Percentiles rank a stretch among this genome's conserved stretches.
Evolutionary conservation across 1,284 basidiomycete species (phyloP).

Genomic region (Earliella scabrosa): DNA sequence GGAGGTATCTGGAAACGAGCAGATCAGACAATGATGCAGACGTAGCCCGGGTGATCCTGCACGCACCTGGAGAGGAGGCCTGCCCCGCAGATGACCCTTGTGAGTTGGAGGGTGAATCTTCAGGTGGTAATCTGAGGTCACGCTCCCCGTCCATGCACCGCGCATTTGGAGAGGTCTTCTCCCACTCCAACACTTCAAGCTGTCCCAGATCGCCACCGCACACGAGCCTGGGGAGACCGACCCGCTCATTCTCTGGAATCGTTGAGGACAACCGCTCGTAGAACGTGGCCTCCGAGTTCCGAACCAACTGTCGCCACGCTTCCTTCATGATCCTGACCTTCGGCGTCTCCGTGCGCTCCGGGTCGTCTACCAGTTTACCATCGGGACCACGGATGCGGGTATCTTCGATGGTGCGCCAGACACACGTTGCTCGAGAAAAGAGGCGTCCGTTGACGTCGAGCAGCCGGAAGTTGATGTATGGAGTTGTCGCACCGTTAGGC

Average conservation of each 20-base stretch:
- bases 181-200: slow-evolving; percentile 8
- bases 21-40: too few relatives aligned
- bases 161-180: neutral
- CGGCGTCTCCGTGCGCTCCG: neutral
- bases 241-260: neutral
- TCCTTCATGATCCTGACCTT: slow-evolving; percentile 19
- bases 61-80: too few relatives aligned
- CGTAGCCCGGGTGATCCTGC: too few relatives aligned
- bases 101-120: too few relatives aligned
- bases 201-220: slow-evolving; percentile 13
- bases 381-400: slow-evolving; percentile 2
- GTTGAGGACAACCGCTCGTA: slow-evolving; percentile 1
- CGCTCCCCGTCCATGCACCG: neutral
- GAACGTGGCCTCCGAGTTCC: slow-evolving; percentile 8
- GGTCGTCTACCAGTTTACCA: neutral
- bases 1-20: neutral
- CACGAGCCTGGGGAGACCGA: slow-evolving; percentile 7
- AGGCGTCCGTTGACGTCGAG: slow-evolving; percentile 13
- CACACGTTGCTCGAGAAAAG: slow-evolving; percentile 19
- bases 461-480: slow-evolving; percentile 4
- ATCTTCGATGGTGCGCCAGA: slow-evolving; percentile 15
- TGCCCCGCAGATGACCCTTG: too few relatives aligned
- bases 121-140: neutral
- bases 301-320: slow-evolving; percentile 16
- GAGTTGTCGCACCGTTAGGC: neutral